A percentile compares a stretch with the other conserved stretches of the same genome.
Conservation (phyloP, 2,329 filamentous ascomycete species). For the Stemphylium lycopersici region DNA sequence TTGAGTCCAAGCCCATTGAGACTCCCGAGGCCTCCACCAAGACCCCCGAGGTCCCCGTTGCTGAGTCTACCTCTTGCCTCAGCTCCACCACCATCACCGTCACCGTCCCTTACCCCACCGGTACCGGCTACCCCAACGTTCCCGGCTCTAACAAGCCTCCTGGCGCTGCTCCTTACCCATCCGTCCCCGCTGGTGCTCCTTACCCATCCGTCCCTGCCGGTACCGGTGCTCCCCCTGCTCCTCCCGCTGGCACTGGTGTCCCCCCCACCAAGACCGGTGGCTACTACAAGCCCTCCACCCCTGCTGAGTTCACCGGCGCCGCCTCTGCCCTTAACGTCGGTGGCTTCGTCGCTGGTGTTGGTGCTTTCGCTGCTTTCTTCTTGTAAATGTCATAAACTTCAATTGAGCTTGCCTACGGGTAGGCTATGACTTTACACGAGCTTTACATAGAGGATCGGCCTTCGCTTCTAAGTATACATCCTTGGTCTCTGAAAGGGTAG, state of each 20-base stretch:
- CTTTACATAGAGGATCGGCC: conserved; percentile 27
- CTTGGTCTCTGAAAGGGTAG: conserved; percentile 35
- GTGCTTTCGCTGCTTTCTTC: conserved; percentile 52
- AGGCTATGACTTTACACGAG: conserved; percentile 51
- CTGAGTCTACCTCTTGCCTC: conserved; percentile 39
- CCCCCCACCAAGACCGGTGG: conserved; percentile 39
- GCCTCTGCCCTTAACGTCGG: conserved; percentile 45
- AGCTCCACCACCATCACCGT: conserved; percentile 53
- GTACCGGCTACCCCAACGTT: conserved; percentile 28
- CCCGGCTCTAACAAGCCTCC: conserved; percentile 7
- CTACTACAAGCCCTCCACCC: conserved; percentile 39
- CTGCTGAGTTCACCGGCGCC: conserved; percentile 48
- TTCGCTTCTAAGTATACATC: conserved; percentile 31
- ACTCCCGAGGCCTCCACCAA: conserved; percentile 2
- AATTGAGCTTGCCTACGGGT: conserved; percentile 37
- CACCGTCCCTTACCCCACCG: conserved; percentile 50
- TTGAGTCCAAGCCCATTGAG: background rate
- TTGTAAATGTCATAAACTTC: conserved; percentile 49
- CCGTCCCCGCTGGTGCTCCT: conserved; percentile 7
- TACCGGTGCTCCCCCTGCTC: conserved; percentile 10
- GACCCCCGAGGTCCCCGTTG: conserved; percentile 15
- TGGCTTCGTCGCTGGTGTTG: conserved; percentile 49
- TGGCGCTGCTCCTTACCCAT: conserved; percentile 23
- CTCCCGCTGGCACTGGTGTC: conserved; percentile 36
- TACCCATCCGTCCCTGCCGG: conserved; percentile 23